Evolutionary conservation across 371 early-diverging fungal species (phyloP).

Genomic region (Mortierella sp.): DNA sequence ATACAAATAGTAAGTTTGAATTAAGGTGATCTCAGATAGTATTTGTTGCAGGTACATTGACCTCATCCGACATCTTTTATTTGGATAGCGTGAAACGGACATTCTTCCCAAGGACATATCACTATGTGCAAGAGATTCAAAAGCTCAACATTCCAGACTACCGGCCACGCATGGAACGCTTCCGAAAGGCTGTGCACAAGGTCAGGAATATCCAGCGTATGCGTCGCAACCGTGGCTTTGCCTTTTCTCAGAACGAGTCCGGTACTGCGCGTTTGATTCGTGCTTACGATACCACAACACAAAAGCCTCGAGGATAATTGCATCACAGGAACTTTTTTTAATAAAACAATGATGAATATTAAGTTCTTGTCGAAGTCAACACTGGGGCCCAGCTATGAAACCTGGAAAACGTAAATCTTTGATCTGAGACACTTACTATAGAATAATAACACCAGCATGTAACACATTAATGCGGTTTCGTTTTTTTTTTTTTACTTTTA

Average conservation of each 20-base stretch:
- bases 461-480: no score
- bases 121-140: constrained; percentile 97
- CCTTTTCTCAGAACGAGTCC: constrained; percentile 97
- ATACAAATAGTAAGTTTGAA: constrained; percentile 90
- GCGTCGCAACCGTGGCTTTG: constrained; percentile 95
- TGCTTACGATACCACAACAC: constrained; percentile 95
- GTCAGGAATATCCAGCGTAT: constrained; percentile 94
- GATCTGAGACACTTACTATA: no score
- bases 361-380: no score
- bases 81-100: constrained; percentile 78
- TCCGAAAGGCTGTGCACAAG: constrained; percentile 97
- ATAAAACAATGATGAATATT: no score
- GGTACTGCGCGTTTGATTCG: constrained; percentile 96
- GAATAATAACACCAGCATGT: no score
- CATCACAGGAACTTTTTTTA: no score
- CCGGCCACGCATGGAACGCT: constrained; percentile 96
- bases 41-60: no score
- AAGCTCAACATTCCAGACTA: constrained; percentile 98
- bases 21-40: background rate
- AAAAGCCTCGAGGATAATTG: constrained; percentile 75
- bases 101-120: constrained; percentile 86
- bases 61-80: background rate
- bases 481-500: no score
- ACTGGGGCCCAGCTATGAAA: no score
- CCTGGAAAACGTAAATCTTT: no score